A percentile compares a stretch with the other conserved stretches of the same genome.
Conservation (phyloP, 164 flowering plant species). For the Kalanchoe fedtschenkoi region DNA sequence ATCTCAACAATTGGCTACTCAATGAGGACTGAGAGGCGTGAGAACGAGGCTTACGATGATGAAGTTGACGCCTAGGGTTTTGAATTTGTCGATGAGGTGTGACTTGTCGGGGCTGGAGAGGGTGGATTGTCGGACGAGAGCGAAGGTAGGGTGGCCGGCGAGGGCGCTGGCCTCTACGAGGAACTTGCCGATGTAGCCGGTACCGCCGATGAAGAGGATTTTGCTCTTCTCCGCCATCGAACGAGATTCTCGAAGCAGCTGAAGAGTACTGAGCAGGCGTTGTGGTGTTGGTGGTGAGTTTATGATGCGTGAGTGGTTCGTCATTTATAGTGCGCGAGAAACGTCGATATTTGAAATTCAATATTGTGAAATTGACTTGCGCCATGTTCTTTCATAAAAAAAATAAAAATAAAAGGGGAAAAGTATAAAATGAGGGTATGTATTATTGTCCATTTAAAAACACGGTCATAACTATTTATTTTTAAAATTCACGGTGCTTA, state of each 20-base stretch:
- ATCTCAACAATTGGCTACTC: neutral
- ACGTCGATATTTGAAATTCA: no score
- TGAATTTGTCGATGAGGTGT: constrained; percentile 20
- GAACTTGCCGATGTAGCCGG: constrained; percentile 42
- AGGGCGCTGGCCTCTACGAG: constrained; percentile 33
- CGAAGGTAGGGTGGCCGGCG: constrained; percentile 35
- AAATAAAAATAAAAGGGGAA: no score
- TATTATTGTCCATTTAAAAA: no score
- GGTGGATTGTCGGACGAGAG: constrained; percentile 24
- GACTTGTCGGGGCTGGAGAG: constrained; percentile 25
- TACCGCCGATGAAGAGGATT: constrained; percentile 38
- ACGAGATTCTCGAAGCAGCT: neutral
- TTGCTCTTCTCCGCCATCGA: constrained; percentile 27
- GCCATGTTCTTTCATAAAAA: no score
- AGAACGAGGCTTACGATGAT: constrained; percentile 15
- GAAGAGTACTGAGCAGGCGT: neutral
- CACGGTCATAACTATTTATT: no score
- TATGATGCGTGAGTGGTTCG: neutral
- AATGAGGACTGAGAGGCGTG: neutral
- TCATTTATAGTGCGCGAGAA: neutral
- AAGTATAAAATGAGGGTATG: no score
- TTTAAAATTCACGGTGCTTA: no score
- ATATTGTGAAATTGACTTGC: no score
- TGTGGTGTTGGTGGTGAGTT: no score
- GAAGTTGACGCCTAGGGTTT: constrained; percentile 18